phyloP scores from a whole-genome alignment of 805 yeast genomes.

The Kregervanrija pseudodelftensis region DNA sequence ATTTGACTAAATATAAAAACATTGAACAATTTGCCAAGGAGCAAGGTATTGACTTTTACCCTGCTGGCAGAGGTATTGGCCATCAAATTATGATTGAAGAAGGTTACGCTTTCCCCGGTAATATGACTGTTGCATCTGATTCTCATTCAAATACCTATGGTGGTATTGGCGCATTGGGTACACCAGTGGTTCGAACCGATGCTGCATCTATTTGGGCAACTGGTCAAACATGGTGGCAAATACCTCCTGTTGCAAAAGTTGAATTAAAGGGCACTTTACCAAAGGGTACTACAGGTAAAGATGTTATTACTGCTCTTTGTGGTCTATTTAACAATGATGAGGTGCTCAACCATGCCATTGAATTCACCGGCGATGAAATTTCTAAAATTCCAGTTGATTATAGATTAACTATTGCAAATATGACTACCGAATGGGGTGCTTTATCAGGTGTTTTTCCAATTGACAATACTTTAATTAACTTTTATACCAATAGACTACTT shows the following conservation, averaged over 20 bases:
- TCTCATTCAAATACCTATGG: slow-evolving; percentile 98
- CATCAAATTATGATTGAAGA: slow-evolving; percentile 99
- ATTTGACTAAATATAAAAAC: slow-evolving; percentile 78
- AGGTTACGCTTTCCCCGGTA: slow-evolving; percentile 95
- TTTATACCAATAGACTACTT: slow-evolving; percentile 61
- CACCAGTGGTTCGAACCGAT: slow-evolving; percentile 97
- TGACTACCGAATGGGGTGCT: slow-evolving; percentile 99
- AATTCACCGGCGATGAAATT: slow-evolving; percentile 81
- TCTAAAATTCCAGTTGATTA: slow-evolving; percentile 67
- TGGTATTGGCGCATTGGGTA: slow-evolving; percentile 92
- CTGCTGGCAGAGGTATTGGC: slow-evolving; percentile 99
- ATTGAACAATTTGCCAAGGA: slow-evolving; percentile 83
- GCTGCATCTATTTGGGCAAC: slow-evolving; percentile 99
- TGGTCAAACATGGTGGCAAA: slow-evolving; percentile 99
- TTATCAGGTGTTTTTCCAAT: slow-evolving; percentile 96
- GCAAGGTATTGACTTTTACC: slow-evolving; percentile 94
- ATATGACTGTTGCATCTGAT: slow-evolving; percentile 92
- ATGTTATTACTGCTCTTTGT: slow-evolving; percentile 92
- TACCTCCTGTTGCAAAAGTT: slow-evolving; percentile 96
- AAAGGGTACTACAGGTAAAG: slow-evolving; percentile 89
- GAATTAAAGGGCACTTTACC: slow-evolving; percentile 79
- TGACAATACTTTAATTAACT: slow-evolving; percentile 66
- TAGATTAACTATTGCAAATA: slow-evolving; percentile 88
- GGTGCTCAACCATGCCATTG: slow-evolving; percentile 89
- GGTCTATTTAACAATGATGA: slow-evolving; percentile 90